Evolutionary conservation across 1,284 basidiomycete species (phyloP), one percentile per base, ranked within the genome.

Genomic region (Xerocomus amazonicus): DNA sequence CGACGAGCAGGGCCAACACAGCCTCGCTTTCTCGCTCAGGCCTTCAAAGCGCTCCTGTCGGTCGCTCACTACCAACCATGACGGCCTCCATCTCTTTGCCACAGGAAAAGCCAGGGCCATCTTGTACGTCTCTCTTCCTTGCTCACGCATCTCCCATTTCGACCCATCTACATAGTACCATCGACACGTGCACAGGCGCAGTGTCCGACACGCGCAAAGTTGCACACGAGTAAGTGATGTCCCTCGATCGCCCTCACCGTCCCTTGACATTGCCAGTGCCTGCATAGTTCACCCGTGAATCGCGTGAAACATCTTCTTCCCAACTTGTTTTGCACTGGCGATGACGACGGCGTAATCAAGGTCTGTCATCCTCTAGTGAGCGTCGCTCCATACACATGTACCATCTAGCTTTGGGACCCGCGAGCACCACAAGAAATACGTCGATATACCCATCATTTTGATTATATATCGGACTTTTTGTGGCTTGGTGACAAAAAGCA

Each of bases 301-400:
- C 86, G 92, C 50, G 77, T 94, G 34, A 84, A 83, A 61, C 74
- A 76, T 55, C 70, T 91, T 45, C 79, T 80, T 56, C 79, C 84
- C 3, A 79, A 84, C 62, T 70, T 93, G 52, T 67, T 96, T 13
- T 83, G 83, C 13, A 92, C 90, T 3, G 95, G 94, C 16, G 95
- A 97, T 62, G 95, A 97, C 65, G 92, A 96, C 51, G 94, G 95
- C 34, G 84, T 94, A 4, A 84, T 97, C 63, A 94, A 95, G 75
- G 91, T 90, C 48, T 40, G 76, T 63, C 37, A 34, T 33, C 16
- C 37, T 43, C 19, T 33, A 17, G 3, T 31, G 29, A 31, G 29
- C 13, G 12, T 26, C 28, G 41, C 10, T 28, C 16, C 26, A 44
- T 39, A 37, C 39, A 40, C 47, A 40, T 44, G 26, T 57, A 29